Conservation (phyloP, 2,329 filamentous ascomycete species). For the Cladophialophora immunda region DNA sequence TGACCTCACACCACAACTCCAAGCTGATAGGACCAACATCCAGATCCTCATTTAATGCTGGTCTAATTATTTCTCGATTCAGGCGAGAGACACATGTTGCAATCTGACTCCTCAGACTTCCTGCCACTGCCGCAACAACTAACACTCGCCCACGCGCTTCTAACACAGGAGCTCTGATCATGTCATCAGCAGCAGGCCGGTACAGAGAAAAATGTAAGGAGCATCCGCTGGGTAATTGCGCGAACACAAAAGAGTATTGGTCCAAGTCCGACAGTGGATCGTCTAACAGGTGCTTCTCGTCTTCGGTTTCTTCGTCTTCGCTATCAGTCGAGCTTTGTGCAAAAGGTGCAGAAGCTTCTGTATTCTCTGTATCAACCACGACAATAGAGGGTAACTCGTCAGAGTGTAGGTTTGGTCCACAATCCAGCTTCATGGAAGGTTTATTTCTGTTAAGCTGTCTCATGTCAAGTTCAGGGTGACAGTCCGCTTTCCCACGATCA, state of each 20-base stretch:
- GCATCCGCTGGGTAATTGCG: neutral
- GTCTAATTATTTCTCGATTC: neutral
- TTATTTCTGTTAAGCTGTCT: neutral
- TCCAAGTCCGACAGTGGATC: neutral
- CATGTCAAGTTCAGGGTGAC: neutral
- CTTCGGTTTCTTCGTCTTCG: neutral
- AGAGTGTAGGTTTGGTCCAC: neutral
- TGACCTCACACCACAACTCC: neutral
- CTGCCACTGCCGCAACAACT: neutral
- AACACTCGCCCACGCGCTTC: neutral
- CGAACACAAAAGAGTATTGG: neutral
- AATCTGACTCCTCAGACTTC: neutral
- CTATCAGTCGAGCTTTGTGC: neutral
- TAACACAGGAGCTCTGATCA: neutral
- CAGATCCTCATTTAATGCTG: neutral
- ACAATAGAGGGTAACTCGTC: neutral
- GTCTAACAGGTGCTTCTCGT: neutral
- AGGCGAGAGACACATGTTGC: neutral
- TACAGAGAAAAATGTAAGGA: neutral
- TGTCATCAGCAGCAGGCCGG: neutral
- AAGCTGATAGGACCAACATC: neutral
- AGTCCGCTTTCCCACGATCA: neutral
- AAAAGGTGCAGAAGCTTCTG: neutral
- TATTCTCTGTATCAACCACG: neutral
- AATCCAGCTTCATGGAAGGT: slow-evolving; percentile 1